A percentile compares a stretch with the other conserved stretches of the same genome.
Conservation (phyloP, 163 green algal genomes). For the Coccomyxa subellipsoidea region DNA sequence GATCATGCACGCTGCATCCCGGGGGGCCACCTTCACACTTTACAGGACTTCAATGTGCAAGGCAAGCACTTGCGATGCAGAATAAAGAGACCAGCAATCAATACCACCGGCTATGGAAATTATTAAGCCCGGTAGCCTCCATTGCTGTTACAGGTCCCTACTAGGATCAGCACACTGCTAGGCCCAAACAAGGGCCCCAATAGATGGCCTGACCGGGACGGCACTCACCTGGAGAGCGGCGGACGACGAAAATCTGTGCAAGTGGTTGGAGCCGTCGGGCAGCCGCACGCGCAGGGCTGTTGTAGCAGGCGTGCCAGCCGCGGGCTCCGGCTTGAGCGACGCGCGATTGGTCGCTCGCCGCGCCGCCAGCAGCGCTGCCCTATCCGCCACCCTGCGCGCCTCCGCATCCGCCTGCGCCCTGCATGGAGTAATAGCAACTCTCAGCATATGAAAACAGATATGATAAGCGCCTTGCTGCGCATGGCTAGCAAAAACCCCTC, state of each 20-base stretch:
- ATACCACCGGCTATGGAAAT: no score
- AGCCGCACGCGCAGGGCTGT: constrained; percentile 42
- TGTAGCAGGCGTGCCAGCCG: constrained; percentile 24
- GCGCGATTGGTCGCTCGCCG: constrained; percentile 18
- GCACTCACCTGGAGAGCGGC: constrained; percentile 30
- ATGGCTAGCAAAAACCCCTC: no score
- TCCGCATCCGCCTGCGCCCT: constrained; percentile 30
- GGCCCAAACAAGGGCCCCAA: no score
- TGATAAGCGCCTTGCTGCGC: not conserved
- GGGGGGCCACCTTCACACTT: no score
- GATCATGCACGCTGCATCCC: no score
- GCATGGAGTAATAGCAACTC: not conserved
- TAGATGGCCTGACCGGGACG: not conserved
- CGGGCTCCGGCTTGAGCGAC: constrained; percentile 15
- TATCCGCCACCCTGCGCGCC: constrained; percentile 18
- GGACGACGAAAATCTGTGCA: constrained; percentile 38
- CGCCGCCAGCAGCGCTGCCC: constrained; percentile 14
- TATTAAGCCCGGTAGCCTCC: no score
- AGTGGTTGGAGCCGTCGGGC: constrained; percentile 36
- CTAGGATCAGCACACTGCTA: no score
- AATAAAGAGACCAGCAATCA: no score
- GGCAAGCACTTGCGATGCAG: no score
- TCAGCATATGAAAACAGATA: not conserved
- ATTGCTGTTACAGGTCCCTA: no score
- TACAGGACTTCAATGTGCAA: no score